Evolutionary conservation across 371 early-diverging fungal genomes (phyloP).

Genomic region (Apophysomyces ossiformis): DNA sequence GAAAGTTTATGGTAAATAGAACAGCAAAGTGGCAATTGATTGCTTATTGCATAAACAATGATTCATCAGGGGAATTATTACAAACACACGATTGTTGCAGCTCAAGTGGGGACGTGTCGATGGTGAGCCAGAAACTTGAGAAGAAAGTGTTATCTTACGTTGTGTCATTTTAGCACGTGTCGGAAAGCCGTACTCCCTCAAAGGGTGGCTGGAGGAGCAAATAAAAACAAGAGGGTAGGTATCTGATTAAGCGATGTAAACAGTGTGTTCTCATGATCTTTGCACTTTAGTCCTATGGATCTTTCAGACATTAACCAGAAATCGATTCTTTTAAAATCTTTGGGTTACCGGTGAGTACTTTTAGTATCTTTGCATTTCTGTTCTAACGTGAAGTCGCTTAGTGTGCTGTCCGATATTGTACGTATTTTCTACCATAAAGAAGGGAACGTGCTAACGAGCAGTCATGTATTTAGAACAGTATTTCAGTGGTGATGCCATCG

Average conservation of each 20-base stretch:
- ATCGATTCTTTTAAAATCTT: conserved; percentile 50
- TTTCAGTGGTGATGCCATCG: conserved; percentile 86
- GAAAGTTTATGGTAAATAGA: conserved; percentile 67
- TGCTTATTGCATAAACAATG: background rate
- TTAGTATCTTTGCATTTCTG: background rate
- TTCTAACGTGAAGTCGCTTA: conserved; percentile 17
- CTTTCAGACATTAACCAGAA: conserved; percentile 36
- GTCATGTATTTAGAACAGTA: conserved; percentile 43
- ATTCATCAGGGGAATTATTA: conserved; percentile 51
- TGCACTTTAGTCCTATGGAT: conserved; percentile 33
- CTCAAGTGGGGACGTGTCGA: conserved; percentile 82
- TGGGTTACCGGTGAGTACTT: conserved; percentile 56
- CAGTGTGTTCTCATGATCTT: background rate
- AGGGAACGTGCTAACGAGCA: conserved; percentile 6
- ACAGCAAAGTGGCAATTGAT: background rate
- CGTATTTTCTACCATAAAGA: conserved; percentile 21
- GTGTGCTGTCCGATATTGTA: conserved; percentile 75
- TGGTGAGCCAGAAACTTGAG: conserved; percentile 32
- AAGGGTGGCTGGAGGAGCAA: conserved; percentile 68
- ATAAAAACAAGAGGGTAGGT: conserved; percentile 54
- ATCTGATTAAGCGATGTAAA: background rate
- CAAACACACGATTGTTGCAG: conserved; percentile 62
- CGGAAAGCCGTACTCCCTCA: conserved; percentile 76
- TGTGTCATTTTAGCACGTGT: conserved; percentile 66
- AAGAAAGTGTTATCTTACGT: conserved; percentile 2